Evolutionary conservation across 768 basidiomycete genomes (phyloP).

Genomic region (Termitomyces sp.): DNA sequence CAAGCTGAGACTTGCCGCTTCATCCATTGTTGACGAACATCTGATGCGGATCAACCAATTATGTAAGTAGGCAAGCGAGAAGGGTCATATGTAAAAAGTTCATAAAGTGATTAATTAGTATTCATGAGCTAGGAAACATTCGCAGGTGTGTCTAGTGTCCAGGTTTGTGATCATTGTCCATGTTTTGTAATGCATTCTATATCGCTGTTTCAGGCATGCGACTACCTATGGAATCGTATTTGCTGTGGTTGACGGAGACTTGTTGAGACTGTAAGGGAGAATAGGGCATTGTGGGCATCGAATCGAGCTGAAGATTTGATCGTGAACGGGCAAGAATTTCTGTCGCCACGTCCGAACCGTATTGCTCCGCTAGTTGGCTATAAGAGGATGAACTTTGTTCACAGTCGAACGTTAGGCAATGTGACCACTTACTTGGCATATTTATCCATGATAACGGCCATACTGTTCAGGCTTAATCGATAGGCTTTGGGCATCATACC

Average conservation of each 20-base stretch:
- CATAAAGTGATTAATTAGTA: not conserved
- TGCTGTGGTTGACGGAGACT: slow-evolving; percentile 8
- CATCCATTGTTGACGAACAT: no score
- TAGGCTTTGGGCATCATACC: slow-evolving; percentile 87
- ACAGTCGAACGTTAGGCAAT: not conserved
- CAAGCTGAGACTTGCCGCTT: not conserved
- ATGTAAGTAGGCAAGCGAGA: no score
- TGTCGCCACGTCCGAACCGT: slow-evolving; percentile 58
- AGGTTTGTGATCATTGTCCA: not conserved
- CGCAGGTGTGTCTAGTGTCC: not conserved
- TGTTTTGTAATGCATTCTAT: slow-evolving; percentile 6
- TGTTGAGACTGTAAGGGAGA: slow-evolving; percentile 9
- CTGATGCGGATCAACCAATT: no score
- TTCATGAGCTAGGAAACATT: not conserved
- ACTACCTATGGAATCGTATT: slow-evolving; percentile 20
- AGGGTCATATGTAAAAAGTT: no score
- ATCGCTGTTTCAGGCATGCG: slow-evolving; percentile 15
- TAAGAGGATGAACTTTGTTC: not conserved
- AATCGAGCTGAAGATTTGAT: slow-evolving; percentile 39
- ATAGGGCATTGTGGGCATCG: slow-evolving; percentile 23
- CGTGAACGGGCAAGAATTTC: slow-evolving; percentile 56
- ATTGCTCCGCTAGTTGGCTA: slow-evolving; percentile 73
- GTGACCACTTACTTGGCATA: slow-evolving; percentile 58
- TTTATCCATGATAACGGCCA: slow-evolving; percentile 83
- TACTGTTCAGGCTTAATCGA: slow-evolving; percentile 63